A percentile compares a stretch with the other conserved stretches of the same genome.
Evolutionary conservation across 139 green algal genomes (phyloP).

Genomic region (Micractinium sp.): DNA sequence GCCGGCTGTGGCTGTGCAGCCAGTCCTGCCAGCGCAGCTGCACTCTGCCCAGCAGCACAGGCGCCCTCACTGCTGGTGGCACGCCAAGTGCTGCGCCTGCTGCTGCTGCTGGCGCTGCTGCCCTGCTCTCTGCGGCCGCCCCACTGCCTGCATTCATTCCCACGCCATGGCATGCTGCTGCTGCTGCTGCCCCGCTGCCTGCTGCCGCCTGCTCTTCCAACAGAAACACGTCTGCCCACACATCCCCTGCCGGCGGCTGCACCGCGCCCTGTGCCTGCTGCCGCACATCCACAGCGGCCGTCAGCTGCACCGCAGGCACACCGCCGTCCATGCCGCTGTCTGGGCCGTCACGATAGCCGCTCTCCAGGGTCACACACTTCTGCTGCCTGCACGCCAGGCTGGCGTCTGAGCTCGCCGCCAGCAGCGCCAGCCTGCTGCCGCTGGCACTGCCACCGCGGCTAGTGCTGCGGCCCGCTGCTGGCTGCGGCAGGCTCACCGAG

Average conservation of each 20-base stretch:
- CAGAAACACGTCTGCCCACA: background rate
- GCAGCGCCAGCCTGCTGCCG: background rate
- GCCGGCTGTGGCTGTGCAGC: slow-evolving; percentile 1
- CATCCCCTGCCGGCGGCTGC: background rate
- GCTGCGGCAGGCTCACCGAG: background rate
- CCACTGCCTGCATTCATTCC: background rate
- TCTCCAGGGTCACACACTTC: background rate
- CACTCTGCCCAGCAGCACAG: background rate
- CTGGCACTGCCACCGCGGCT: background rate
- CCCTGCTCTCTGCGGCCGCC: background rate
- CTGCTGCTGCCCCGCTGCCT: background rate
- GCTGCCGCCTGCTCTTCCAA: background rate
- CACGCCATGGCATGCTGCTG: background rate
- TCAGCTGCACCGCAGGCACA: background rate
- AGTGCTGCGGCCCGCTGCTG: background rate
- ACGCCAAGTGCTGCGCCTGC: background rate
- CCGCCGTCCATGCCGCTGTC: background rate
- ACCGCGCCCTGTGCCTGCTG: background rate
- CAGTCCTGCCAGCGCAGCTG: slow-evolving; percentile 11
- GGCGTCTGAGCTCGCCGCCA: background rate
- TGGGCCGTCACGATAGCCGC: background rate
- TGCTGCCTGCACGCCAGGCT: slow-evolving; percentile 24
- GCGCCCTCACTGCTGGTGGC: background rate
- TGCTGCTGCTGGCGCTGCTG: slow-evolving; percentile 3
- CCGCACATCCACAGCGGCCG: background rate